phyloP scores from a whole-genome alignment of 352 stramenopile species.

The Phytophthora ohioensis region DNA sequence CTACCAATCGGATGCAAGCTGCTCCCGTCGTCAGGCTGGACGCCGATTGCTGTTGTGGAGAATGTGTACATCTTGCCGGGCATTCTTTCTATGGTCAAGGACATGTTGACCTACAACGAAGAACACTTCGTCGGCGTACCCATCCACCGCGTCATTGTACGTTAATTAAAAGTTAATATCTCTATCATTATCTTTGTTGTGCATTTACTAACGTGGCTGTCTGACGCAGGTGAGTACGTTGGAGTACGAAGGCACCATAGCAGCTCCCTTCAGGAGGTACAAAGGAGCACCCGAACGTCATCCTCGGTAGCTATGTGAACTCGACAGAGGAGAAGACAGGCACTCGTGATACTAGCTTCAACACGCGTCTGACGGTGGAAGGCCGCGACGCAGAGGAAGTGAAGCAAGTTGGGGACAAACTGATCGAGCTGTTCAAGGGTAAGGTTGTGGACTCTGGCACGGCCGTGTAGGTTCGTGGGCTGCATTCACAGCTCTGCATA shows the following conservation, averaged over 20 bases:
- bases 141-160: slow-evolving; percentile 79
- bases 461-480: slow-evolving; percentile 10
- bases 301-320: slow-evolving; percentile 86
- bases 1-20: slow-evolving; percentile 69
- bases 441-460: slow-evolving; percentile 17
- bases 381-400: slow-evolving; percentile 58
- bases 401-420: slow-evolving; percentile 52
- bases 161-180: slow-evolving; percentile 8
- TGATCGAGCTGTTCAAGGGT: slow-evolving; percentile 43
- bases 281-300: slow-evolving; percentile 67
- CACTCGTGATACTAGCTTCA: slow-evolving; percentile 61
- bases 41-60: slow-evolving; percentile 71
- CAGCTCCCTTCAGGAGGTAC: slow-evolving; percentile 58
- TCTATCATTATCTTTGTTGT: background rate
- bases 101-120: slow-evolving; percentile 84
- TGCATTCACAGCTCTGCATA: no score
- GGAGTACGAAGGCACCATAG: slow-evolving; percentile 66
- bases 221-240: slow-evolving; percentile 72
- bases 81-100: slow-evolving; percentile 75
- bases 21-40: slow-evolving; percentile 60
- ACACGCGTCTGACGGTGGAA: slow-evolving; percentile 70
- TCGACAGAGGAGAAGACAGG: slow-evolving; percentile 64
- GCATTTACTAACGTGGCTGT: background rate
- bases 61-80: slow-evolving; percentile 87
- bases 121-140: slow-evolving; percentile 78